Base-by-base conservation (phyloP, 306 rosid species). In the Sophora flavescens region DNA sequence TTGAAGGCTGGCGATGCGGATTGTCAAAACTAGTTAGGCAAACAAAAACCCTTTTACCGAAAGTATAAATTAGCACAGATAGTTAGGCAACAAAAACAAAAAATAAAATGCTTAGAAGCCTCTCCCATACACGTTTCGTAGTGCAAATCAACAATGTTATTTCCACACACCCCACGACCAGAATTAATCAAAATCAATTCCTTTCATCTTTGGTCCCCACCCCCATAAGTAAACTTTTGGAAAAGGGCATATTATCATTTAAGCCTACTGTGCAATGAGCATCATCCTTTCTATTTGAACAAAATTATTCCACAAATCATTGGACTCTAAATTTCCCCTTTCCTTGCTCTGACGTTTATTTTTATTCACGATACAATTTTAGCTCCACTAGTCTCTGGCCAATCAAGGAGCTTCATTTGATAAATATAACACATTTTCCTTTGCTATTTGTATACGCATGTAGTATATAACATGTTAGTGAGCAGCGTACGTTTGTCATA, bases 191-290 rank as follows among this genome's bases (percentile, higher is more conserved):
- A 76, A 72, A 70, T 5, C 53, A 32, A 78, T 80, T 78, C 53
- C 54, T 53, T 64, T 63, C 57, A 69, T 13, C n/a, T 72, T 80
- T 38, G 81, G 82, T 62, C 86, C 87, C 84, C 75, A 60, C 78
- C 48, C 63, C 59, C 83, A 69, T 70, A 64, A 57, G 53, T 76
- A 67, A 26, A 13, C 78, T 56, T 66, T 62, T 28, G 63, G 17
- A 72, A 77, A 73, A 68, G 50, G 12, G 18, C 61, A 44, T 51
- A 52, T 73, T 28, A 12, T 57, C 72, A 78, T 72, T 51, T 65
- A 64, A 66, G 13, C 50, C 77, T 45, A 54, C 39, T 33, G 30
- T 65, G 64, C 81, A 76, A 63, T 72, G 77, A 59, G 85, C 82
- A 73, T 79, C 85, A 59, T 50, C 51, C 52, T 75, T 86, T 51